Conservation (phyloP, 208 protist genomes). For the Balamuthia mandrillaris region DNA sequence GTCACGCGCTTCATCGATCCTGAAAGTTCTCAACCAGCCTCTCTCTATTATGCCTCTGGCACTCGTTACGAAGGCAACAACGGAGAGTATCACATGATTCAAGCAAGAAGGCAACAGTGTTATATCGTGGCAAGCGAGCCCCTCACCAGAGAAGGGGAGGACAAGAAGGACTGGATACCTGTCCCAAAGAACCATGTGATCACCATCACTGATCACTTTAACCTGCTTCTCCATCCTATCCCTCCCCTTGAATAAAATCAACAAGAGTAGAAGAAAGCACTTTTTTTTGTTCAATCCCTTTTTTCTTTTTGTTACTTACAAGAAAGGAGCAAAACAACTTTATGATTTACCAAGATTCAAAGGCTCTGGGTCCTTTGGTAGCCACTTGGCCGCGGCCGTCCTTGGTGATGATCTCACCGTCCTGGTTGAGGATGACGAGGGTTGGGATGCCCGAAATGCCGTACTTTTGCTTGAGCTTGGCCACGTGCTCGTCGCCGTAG, state of each 20-base stretch:
- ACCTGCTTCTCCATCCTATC: conserved; percentile 41
- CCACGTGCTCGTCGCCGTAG: neutral
- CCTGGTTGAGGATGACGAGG: conserved; percentile 11
- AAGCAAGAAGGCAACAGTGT: neutral
- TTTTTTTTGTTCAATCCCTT: too few relatives aligned
- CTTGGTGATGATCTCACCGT: conserved; percentile 4
- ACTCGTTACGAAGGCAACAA: conserved; percentile 28
- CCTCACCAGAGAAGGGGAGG: conserved; percentile 11
- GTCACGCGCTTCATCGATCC: conserved; percentile 24
- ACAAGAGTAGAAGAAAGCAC: too few relatives aligned
- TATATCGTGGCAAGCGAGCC: conserved; percentile 39
- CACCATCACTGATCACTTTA: neutral
- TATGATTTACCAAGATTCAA: neutral
- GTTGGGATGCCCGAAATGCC: neutral
- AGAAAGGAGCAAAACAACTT: too few relatives aligned
- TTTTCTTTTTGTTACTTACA: too few relatives aligned
- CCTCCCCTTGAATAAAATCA: too few relatives aligned
- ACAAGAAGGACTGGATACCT: conserved; percentile 28
- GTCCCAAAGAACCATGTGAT: conserved; percentile 41
- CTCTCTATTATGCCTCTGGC: conserved; percentile 32
- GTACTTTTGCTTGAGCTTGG: neutral
- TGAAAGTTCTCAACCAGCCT: neutral
- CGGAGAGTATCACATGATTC: conserved; percentile 38
- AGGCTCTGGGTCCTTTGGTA: neutral
- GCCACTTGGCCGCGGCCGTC: neutral